Conservation (phyloP, 75 land plant species). For the Pinus tabuliformis region DNA sequence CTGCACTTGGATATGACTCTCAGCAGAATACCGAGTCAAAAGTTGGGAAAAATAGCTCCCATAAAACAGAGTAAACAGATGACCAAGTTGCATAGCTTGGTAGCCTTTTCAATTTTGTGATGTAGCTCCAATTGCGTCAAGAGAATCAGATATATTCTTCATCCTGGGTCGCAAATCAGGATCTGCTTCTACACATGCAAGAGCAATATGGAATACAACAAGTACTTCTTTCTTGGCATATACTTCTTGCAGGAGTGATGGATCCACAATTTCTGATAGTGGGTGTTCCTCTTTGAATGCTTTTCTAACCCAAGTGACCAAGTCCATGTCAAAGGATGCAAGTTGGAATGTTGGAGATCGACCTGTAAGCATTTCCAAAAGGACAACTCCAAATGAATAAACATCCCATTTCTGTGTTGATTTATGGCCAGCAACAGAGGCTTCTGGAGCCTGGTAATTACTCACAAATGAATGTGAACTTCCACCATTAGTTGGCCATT, state of each 20-base stretch:
- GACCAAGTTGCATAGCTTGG: neutral
- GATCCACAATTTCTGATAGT: slow-evolving; percentile 65
- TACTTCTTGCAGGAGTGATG: slow-evolving; percentile 57
- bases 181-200: slow-evolving; percentile 65
- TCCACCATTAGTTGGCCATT: slow-evolving; percentile 14
- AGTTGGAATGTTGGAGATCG: slow-evolving; percentile 45
- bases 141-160: slow-evolving; percentile 63
- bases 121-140: slow-evolving; percentile 35
- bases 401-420: slow-evolving; percentile 89
- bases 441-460: slow-evolving; percentile 67
- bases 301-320: slow-evolving; percentile 70
- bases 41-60: slow-evolving; percentile 3
- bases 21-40: slow-evolving; percentile 5
- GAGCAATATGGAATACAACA: slow-evolving; percentile 57
- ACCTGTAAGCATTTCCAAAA: slow-evolving; percentile 75
- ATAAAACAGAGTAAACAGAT: neutral
- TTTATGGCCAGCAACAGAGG: slow-evolving; percentile 25
- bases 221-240: slow-evolving; percentile 67
- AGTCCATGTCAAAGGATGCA: slow-evolving; percentile 26
- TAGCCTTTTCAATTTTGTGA: slow-evolving; percentile 7
- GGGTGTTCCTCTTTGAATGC: slow-evolving; percentile 64
- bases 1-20: slow-evolving; percentile 1
- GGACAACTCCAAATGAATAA: slow-evolving; percentile 71
- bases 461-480: slow-evolving; percentile 11
- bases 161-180: slow-evolving; percentile 75